Evolutionary conservation across 257 asterid genomes (phyloP).

Genomic region (Primulina tabacum): DNA sequence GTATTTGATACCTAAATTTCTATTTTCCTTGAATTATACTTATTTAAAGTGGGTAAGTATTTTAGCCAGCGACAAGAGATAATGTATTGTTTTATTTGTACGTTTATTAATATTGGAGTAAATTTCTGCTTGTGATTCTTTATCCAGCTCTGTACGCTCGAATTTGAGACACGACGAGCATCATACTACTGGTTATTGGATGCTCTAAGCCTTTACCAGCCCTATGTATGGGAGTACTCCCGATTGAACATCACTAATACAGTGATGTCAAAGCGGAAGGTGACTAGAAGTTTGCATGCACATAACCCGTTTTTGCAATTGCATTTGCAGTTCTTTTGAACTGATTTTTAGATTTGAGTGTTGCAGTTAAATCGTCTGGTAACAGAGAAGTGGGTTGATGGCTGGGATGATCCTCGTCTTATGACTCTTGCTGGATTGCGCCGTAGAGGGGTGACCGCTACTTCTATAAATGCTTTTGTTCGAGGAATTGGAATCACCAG

Average conservation of each 20-base stretch:
- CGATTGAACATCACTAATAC: constrained; percentile 79
- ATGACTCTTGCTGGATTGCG: constrained; percentile 91
- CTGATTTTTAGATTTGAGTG: constrained; percentile 22
- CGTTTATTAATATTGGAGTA: too few relatives aligned
- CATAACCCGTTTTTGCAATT: background rate
- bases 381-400: constrained; percentile 84
- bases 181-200: constrained; percentile 92
- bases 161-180: constrained; percentile 93
- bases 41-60: background rate
- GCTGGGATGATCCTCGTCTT: constrained; percentile 98
- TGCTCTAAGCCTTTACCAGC: constrained; percentile 73
- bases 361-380: constrained; percentile 87
- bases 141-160: constrained; percentile 85
- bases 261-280: constrained; percentile 97
- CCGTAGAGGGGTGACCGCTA: constrained; percentile 88
- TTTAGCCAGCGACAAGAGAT: background rate
- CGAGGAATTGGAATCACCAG: constrained; percentile 94
- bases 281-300: constrained; percentile 23
- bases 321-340: constrained; percentile 12
- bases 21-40: background rate
- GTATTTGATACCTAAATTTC: background rate
- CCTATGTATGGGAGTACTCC: constrained; percentile 92
- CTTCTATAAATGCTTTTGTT: constrained; percentile 78
- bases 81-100: too few relatives aligned
- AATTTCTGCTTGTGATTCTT: background rate